phyloP scores from a whole-genome alignment of 108 stramenopile genomes.

The Discostella pseudostelligera region DNA sequence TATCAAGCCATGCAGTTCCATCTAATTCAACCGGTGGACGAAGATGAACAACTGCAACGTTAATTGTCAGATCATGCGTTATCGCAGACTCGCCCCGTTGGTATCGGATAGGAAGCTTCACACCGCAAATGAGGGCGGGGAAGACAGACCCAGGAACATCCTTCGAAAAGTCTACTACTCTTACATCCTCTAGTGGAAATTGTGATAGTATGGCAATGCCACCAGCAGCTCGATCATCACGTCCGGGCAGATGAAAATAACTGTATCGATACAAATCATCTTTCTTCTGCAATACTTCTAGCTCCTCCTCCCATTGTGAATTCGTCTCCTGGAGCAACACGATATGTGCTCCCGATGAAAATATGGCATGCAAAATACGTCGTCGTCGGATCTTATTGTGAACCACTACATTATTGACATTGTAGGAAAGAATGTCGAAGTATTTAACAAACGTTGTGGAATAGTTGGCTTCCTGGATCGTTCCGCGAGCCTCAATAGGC shows the following conservation, averaged over 20 bases:
- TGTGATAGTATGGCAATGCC: slow-evolving; percentile 42
- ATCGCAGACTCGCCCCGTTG: not conserved
- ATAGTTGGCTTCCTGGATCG: not conserved
- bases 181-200: slow-evolving; percentile 25
- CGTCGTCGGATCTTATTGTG: slow-evolving; percentile 8
- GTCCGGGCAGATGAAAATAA: slow-evolving; percentile 36
- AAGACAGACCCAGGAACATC: slow-evolving; percentile 43
- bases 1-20: slow-evolving; percentile 41
- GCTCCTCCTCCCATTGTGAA: slow-evolving; percentile 36
- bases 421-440: slow-evolving; percentile 42
- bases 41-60: slow-evolving; percentile 20
- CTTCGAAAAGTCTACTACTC: slow-evolving; percentile 21
- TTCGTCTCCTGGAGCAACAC: slow-evolving; percentile 46
- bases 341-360: slow-evolving; percentile 38
- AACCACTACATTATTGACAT: slow-evolving; percentile 28
- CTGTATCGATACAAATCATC: slow-evolving; percentile 15
- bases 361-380: slow-evolving; percentile 31
- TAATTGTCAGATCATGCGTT: slow-evolving; percentile 3
- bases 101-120: slow-evolving; percentile 7
- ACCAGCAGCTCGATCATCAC: slow-evolving; percentile 32
- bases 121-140: slow-evolving; percentile 30
- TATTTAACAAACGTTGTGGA: not conserved
- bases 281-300: slow-evolving; percentile 15
- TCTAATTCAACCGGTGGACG: slow-evolving; percentile 45
- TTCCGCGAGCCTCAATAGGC: not conserved